Evolutionary conservation across 192 early-diverging fungal genomes (phyloP), one percentile per base, ranked within the genome.

Genomic region (Coemansia sp.): DNA sequence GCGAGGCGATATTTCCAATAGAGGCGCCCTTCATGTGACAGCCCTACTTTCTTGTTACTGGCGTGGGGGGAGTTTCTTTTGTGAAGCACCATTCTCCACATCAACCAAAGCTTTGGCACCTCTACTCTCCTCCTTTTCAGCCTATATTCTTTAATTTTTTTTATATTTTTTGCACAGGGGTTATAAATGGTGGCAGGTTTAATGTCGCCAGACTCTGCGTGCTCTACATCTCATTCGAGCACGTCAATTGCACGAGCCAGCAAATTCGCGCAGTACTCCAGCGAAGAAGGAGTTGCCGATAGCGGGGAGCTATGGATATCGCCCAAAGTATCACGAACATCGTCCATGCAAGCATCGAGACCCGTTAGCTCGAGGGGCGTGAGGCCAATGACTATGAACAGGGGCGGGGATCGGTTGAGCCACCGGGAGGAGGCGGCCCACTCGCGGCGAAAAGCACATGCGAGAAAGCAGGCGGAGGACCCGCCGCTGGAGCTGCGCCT

Each of bases 281-380:
- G 52, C 52, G 52, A 55, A 28, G 52, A 55, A 14, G 52, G 52
- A 6, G 26, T 33, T n/a, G 76, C 72, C 13, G 73, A 81, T 48
- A 66, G 71, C 62, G 71, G 66, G 13, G 69, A 81, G 66, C 64
- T 81, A 60, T 81, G 78, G 78, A 75, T 81, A 64, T 50, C 73
- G 61, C 78, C 78, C 16, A 75, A 72, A 41, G 20, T 72, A 7
- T 64, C 77, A 5, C 77, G 68, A 5, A 52, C 61, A 25, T 48
- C 64, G 3, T 62, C 70, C 3, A 34, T 45, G 60, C 59, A 42
- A 10, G 41, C n/a, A 31, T 20, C 11, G 26, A 35, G 53, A 38
- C 34, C 37, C n/a, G 43, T 16, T 48, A 64, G 36, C 50, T 34
- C 21, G 33, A 23, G 62, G 35, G 34, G 31, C 47, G 14, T 21